These are phyloP conservation scores for Nissolia schottii DNA, from an alignment of 306 rosid genomes.

Conservation along the genomic window DNA sequence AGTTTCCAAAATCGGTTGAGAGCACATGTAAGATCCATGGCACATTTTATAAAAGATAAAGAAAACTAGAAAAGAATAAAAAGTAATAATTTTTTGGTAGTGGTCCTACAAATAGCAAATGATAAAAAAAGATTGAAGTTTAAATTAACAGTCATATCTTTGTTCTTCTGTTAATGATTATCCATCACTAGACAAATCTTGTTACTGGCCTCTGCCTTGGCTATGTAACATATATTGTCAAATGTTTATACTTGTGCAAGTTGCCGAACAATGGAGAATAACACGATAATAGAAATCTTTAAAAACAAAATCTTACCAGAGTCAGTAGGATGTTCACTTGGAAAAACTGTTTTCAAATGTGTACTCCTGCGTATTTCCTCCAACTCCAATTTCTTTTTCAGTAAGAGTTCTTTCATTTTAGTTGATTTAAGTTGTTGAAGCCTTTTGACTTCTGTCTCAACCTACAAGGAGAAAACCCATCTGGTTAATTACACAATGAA, in stretches of 20 bases:
- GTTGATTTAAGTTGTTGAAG: conserved; percentile 64
- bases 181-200: neutral
- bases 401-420: conserved; percentile 59
- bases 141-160: neutral
- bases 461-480: conserved; percentile 35
- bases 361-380: conserved; percentile 55
- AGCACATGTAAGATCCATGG: neutral
- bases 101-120: neutral
- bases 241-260: neutral
- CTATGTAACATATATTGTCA: neutral
- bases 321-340: conserved; percentile 36
- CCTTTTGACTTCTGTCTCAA: conserved; percentile 65
- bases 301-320: conserved; percentile 32
- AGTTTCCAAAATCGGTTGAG: neutral
- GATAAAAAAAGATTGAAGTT: neutral
- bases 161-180: neutral
- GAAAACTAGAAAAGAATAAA: neutral
- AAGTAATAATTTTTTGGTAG: neutral
- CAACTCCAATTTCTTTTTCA: conserved; percentile 55
- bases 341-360: conserved; percentile 41
- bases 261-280: neutral
- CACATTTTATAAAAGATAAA: neutral
- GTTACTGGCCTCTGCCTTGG: neutral
- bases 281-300: neutral
- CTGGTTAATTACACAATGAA: neutral